Evolutionary conservation across 2,329 filamentous ascomycete species (phyloP), one percentile per base, ranked within the genome.

Genomic region (Aspergillus ochraceus): DNA sequence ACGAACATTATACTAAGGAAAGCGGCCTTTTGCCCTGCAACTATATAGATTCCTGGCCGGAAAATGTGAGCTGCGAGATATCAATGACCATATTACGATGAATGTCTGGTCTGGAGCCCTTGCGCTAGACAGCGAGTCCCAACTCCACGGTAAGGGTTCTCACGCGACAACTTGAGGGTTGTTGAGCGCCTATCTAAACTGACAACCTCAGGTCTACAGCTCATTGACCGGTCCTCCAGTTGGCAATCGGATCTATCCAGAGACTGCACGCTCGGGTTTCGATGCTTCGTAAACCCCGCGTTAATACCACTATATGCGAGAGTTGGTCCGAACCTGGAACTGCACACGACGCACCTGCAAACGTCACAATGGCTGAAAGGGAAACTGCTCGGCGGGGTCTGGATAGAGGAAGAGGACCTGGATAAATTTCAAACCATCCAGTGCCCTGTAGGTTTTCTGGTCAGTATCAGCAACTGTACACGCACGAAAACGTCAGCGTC

Each of bases 221-320:
- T 79, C 20, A 55, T 77, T 47, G 71, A 76, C 59, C 64, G 70
- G 46, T 69, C 67, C 19, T 69, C 73, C 24, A 69, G 67, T 55
- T 69, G 69, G 62, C 73, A 75, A 60, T 70, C 68, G 39, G 68
- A 74, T 58, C 61, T 77, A 61, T 64, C 68, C 11, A 77, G 71
- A 61, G 66, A 71, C 36, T 67, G 71, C 4, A 72, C 62, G 20
- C 68, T 79, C 10, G 64, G 61, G 20, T 59, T 78, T 26, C 69
- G 68, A 32, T 70, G 70, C 60, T 76, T 77, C 32, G 75, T 79
- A 29, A 75, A 78, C 30, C 76, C 76, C 6, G 67, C 71, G n/a
- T 66, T 76, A 11, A 72, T 79, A 29, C 77, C 77, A 30, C 66
- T 78, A 4, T 73, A 76, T 58, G 75, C 74, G n/a, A 73, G 76